phyloP scores from a whole-genome alignment of 2,329 filamentous ascomycete genomes.

The Xylaria polymorpha region DNA sequence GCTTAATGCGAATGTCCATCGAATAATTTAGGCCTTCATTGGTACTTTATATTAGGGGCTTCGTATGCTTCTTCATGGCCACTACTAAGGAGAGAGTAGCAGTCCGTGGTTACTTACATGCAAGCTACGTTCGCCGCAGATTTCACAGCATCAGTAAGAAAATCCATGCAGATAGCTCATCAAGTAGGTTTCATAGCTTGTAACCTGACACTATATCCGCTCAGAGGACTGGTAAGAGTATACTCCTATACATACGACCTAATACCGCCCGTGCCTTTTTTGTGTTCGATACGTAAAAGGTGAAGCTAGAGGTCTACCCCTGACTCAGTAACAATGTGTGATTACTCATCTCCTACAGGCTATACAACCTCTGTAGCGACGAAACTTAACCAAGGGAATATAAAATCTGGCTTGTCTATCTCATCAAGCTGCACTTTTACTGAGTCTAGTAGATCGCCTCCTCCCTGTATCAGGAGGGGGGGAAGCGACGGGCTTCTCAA shows the following conservation, averaged over 20 bases:
- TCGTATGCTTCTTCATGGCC: neutral
- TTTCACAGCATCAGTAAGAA: neutral
- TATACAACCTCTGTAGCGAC: neutral
- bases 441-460: constrained; percentile 47
- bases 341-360: no score
- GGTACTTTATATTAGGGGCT: neutral
- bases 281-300: neutral
- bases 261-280: neutral
- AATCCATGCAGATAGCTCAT: neutral
- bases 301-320: neutral
- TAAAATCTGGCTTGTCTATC: neutral
- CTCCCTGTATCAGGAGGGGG: constrained; percentile 36
- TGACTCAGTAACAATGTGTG: neutral
- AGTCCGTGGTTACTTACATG: neutral
- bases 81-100: neutral
- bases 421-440: constrained; percentile 35
- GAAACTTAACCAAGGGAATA: neutral
- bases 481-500: constrained; percentile 40
- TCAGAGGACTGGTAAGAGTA: constrained; percentile 1
- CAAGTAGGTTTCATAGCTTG: neutral
- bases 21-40: constrained; percentile 64
- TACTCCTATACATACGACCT: neutral
- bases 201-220: neutral
- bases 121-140: neutral
- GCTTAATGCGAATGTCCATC: constrained; percentile 96